Evolutionary conservation across 2,329 filamentous ascomycete species (phyloP).

Genomic region (Leptographium galeiforme): DNA sequence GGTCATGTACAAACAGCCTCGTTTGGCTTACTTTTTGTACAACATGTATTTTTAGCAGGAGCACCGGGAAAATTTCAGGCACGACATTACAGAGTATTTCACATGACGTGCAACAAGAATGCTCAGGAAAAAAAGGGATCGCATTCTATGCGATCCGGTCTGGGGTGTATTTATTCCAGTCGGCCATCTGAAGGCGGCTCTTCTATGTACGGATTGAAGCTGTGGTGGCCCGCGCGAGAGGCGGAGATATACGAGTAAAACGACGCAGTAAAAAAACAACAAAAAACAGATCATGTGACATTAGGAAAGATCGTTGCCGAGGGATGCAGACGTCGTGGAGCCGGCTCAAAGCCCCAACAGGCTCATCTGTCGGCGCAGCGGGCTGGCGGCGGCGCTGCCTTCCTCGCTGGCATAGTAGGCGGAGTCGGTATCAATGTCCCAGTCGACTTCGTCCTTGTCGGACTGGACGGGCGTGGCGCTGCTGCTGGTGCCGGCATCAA

Average conservation of each 20-base stretch:
- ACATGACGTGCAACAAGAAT: background rate
- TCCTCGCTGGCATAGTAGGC: constrained; percentile 61
- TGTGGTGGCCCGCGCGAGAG: background rate
- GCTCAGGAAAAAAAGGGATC: background rate
- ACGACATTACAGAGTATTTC: background rate
- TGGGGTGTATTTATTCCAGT: background rate
- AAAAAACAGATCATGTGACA: background rate
- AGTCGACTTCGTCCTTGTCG: constrained; percentile 47
- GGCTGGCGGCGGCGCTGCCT: constrained; percentile 52
- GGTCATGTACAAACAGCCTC: background rate
- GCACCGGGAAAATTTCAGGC: too few species aligned
- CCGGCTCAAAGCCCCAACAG: constrained; percentile 44
- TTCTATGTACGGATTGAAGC: background rate
- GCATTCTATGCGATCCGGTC: background rate
- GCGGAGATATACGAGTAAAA: background rate
- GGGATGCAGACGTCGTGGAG: background rate
- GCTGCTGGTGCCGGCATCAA: constrained; percentile 38
- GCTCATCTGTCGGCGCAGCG: constrained; percentile 60
- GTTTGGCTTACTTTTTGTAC: background rate
- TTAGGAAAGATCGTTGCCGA: background rate
- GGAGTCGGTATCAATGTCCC: constrained; percentile 91
- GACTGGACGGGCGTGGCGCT: constrained; percentile 31
- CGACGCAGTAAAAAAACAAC: background rate
- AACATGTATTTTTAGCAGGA: background rate
- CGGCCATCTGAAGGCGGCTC: background rate